phyloP scores from a whole-genome alignment of 345 rosid genomes.

The Camelina sativa region DNA sequence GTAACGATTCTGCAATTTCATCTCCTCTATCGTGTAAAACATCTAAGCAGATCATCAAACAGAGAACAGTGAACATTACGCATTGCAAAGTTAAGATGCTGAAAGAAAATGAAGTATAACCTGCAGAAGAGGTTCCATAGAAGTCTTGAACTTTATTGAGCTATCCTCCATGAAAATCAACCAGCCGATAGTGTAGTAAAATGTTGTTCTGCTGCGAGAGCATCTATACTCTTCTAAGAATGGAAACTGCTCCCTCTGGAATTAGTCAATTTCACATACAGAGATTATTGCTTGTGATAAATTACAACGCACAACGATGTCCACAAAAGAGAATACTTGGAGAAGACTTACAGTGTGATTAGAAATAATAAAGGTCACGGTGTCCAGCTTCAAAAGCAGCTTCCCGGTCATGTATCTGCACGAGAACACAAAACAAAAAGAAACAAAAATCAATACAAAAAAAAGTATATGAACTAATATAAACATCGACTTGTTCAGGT shows the following conservation, averaged over 20 bases:
- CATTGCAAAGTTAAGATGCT: conserved; percentile 25
- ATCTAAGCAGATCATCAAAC: conserved; percentile 23
- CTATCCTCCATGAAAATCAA: conserved; percentile 97
- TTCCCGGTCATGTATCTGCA: conserved; percentile 98
- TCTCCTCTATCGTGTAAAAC: conserved; percentile 15
- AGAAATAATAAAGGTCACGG: conserved; percentile 86
- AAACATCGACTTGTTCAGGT: conserved; percentile 24
- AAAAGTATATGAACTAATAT: conserved; percentile 21
- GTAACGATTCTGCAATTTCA: conserved; percentile 8
- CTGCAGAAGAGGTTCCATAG: conserved; percentile 93
- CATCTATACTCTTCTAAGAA: conserved; percentile 91
- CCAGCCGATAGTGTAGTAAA: conserved; percentile 96
- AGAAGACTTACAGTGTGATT: conserved; percentile 83
- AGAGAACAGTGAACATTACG: conserved; percentile 11
- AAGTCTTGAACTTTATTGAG: conserved; percentile 92
- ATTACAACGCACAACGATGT: conserved; percentile 24
- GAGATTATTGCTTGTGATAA: conserved; percentile 17
- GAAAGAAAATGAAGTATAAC: conserved; percentile 44
- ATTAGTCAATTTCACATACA: conserved; percentile 28
- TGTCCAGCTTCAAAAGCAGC: conserved; percentile 90
- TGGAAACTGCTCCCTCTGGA: conserved; percentile 96
- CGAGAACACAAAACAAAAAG: conserved; percentile 19
- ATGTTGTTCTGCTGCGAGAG: conserved; percentile 95
- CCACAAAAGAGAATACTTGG: conserved; percentile 28
- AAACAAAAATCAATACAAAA: not conserved